Conservation (phyloP, 2,329 filamentous ascomycete species). For the Xylogone sp. region DNA sequence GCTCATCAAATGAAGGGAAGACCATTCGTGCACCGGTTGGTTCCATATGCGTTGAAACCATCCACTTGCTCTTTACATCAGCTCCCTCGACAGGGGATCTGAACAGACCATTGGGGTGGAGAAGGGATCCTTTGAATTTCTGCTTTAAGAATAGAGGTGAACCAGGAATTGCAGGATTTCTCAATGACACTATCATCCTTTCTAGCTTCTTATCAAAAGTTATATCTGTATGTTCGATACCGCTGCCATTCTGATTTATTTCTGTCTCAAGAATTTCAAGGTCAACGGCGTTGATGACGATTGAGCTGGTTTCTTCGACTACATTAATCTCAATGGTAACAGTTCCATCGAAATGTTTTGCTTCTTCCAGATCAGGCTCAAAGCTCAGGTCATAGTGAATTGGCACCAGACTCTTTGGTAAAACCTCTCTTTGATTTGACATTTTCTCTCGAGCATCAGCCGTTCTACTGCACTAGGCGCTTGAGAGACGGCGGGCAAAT, state of each 20-base stretch:
- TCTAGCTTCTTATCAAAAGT: not conserved
- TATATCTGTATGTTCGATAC: not conserved
- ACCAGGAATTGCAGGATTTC: not conserved
- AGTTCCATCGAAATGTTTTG: slow-evolving; percentile 2
- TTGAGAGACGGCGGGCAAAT: too few relatives aligned
- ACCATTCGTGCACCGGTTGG: slow-evolving; percentile 62
- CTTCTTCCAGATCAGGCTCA: slow-evolving; percentile 8
- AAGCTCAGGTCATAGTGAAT: slow-evolving; percentile 7
- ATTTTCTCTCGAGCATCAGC: too few relatives aligned
- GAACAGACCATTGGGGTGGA: slow-evolving; percentile 4
- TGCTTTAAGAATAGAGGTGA: slow-evolving; percentile 1
- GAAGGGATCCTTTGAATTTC: slow-evolving; percentile 6
- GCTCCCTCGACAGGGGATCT: slow-evolving; percentile 28
- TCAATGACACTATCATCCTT: not conserved
- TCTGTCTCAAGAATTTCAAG: slow-evolving; percentile 5
- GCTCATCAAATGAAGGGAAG: slow-evolving; percentile 72
- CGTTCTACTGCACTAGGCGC: too few relatives aligned
- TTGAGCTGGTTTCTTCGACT: slow-evolving; percentile 3
- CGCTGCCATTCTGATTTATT: not conserved
- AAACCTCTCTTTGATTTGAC: slow-evolving; percentile 9
- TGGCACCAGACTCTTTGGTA: slow-evolving; percentile 4
- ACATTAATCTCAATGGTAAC: slow-evolving; percentile 2
- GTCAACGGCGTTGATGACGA: slow-evolving; percentile 3
- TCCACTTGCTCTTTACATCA: slow-evolving; percentile 57
- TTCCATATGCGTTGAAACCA: slow-evolving; percentile 70